Percentiles rank a stretch among this genome's conserved stretches.
Evolutionary conservation across 495 filamentous ascomycete species (phyloP).

Genomic region (Talaromyces adpressus): DNA sequence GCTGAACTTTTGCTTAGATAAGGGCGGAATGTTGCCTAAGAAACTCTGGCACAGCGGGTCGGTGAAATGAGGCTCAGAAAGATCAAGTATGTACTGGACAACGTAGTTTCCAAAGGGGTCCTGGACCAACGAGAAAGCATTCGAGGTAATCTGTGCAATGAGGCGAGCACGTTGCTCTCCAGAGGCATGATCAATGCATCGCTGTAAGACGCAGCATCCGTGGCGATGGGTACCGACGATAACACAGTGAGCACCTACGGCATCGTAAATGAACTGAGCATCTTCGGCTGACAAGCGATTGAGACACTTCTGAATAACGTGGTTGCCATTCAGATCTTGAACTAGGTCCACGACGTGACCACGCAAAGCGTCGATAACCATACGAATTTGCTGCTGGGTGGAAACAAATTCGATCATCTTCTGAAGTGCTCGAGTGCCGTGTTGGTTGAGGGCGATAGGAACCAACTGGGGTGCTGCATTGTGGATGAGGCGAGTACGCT

Average conservation of each 20-base stretch:
- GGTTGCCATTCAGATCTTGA: conserved; percentile 95
- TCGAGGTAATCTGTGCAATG: conserved; percentile 73
- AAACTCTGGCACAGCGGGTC: conserved; percentile 77
- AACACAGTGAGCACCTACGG: conserved; percentile 78
- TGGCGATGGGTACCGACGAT: conserved; percentile 94
- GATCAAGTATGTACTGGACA: conserved; percentile 94
- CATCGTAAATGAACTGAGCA: conserved; percentile 93
- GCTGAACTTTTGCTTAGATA: conserved; percentile 98
- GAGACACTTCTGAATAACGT: conserved; percentile 97
- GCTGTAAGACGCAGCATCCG: conserved; percentile 95
- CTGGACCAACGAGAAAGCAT: conserved; percentile 78
- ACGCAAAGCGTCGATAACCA: conserved; percentile 72
- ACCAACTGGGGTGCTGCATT: conserved; percentile 82
- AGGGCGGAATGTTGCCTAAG: conserved; percentile 57
- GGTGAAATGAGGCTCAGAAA: conserved; percentile 75
- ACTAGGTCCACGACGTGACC: conserved; percentile 84
- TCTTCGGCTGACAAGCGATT: conserved; percentile 79
- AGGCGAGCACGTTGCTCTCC: conserved; percentile 82
- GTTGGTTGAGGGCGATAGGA: conserved; percentile 88
- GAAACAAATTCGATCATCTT: conserved; percentile 99
- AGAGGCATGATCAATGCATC: conserved; percentile 95
- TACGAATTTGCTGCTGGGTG: conserved; percentile 66
- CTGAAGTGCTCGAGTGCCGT: conserved; percentile 91
- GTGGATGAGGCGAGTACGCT: conserved; percentile 85
- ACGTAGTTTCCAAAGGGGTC: conserved; percentile 99